These are phyloP conservation scores for Pseudogymnoascus pannorum DNA, from an alignment of 2,329 filamentous ascomycete species.

Conservation along the genomic window DNA sequence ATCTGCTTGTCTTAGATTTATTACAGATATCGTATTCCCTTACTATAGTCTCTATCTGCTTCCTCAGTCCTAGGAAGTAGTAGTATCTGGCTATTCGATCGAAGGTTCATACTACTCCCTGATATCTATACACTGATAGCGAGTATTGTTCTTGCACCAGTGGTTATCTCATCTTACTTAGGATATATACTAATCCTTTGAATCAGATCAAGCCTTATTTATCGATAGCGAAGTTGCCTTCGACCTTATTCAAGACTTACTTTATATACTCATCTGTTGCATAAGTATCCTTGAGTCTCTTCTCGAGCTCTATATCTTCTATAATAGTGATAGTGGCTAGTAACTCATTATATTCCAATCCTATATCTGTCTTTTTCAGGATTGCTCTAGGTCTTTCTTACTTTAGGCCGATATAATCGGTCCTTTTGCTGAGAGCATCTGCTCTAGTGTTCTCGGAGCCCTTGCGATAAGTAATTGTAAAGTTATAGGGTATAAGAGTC, in stretches of 20 bases:
- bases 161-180: not conserved
- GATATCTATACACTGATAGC: not conserved
- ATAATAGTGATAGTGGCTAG: not conserved
- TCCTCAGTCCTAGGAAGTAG: too few species aligned
- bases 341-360: not conserved
- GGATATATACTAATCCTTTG: not conserved
- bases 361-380: not conserved
- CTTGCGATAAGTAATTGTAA: constrained; percentile 17
- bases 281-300: not conserved
- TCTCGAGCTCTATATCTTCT: not conserved
- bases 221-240: not conserved
- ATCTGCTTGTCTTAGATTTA: too few species aligned
- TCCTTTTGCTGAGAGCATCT: not conserved
- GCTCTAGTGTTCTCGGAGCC: not conserved
- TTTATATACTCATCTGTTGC: not conserved
- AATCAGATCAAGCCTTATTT: not conserved
- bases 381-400: not conserved
- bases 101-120: not conserved
- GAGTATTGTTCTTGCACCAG: not conserved
- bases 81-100: not conserved
- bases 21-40: too few species aligned
- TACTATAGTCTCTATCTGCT: too few species aligned
- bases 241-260: not conserved
- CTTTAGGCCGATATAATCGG: not conserved
- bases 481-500: constrained; percentile 19